Percentiles rank a stretch among this genome's conserved stretches.
These are phyloP conservation scores for Penicillium dipodomyicola DNA, from an alignment of 495 filamentous ascomycete species.

Conservation along the genomic window DNA sequence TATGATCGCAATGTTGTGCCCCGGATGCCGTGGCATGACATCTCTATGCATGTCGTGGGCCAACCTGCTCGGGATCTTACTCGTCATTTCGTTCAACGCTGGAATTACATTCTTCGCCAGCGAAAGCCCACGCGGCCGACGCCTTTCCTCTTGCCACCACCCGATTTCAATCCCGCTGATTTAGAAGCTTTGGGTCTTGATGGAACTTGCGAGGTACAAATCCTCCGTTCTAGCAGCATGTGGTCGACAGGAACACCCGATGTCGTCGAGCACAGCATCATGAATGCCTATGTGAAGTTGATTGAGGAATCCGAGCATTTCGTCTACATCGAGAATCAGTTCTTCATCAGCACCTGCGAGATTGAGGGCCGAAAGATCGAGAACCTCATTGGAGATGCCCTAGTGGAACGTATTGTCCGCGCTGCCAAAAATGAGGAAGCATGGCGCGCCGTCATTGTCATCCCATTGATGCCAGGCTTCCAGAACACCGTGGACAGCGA, in stretches of 20 bases:
- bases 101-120: slow-evolving; percentile 96
- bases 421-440: slow-evolving; percentile 81
- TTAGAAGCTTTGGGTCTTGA: slow-evolving; percentile 82
- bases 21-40: slow-evolving; percentile 99
- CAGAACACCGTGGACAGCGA: slow-evolving; percentile 94
- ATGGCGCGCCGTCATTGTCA: slow-evolving; percentile 92
- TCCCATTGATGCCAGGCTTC: slow-evolving; percentile 96
- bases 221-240: slow-evolving; percentile 80
- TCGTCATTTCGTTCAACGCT: slow-evolving; percentile 96
- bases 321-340: slow-evolving; percentile 99
- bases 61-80: slow-evolving; percentile 94
- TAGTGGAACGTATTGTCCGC: slow-evolving; percentile 86
- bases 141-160: slow-evolving; percentile 87
- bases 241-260: slow-evolving; percentile 92
- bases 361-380: slow-evolving; percentile 83
- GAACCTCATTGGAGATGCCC: slow-evolving; percentile 91
- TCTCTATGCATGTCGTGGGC: slow-evolving; percentile 96
- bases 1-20: slow-evolving; percentile 86
- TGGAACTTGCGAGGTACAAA: slow-evolving; percentile 95
- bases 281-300: slow-evolving; percentile 90
- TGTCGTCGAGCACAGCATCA: slow-evolving; percentile 85
- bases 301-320: slow-evolving; percentile 96
- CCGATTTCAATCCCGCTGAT: slow-evolving; percentile 83
- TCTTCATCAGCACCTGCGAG: slow-evolving; percentile 93
- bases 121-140: slow-evolving; percentile 92